These are phyloP conservation scores for Aspergillus awamori DNA, from an alignment of 2,329 filamentous ascomycete genomes.

Conservation along the genomic window DNA sequence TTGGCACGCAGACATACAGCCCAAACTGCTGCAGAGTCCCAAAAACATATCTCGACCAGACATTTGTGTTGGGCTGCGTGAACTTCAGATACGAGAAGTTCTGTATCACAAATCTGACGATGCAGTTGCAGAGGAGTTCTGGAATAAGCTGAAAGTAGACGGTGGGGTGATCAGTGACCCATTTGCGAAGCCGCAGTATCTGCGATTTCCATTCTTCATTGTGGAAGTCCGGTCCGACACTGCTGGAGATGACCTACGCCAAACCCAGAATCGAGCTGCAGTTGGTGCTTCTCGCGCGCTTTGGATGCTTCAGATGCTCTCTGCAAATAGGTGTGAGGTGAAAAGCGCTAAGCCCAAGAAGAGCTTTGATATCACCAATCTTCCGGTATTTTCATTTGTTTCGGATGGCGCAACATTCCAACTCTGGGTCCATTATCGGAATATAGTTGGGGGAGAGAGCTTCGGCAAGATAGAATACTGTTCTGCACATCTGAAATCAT, in stretches of 20 bases:
- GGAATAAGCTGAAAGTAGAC: neutral
- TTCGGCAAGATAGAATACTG: too few relatives aligned
- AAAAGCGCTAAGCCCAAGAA: neutral
- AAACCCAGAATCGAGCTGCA: conserved; percentile 9
- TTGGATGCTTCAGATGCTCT: neutral
- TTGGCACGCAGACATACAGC: too few relatives aligned
- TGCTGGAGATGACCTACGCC: neutral
- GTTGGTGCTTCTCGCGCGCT: neutral
- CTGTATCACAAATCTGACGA: too few relatives aligned
- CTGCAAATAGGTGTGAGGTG: neutral
- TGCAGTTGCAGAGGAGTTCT: too few relatives aligned
- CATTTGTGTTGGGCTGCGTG: too few relatives aligned
- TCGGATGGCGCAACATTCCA: conserved; percentile 1
- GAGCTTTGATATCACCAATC: neutral
- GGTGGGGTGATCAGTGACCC: conserved; percentile 9
- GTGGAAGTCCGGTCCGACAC: conserved; percentile 11
- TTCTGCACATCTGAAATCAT: too few relatives aligned
- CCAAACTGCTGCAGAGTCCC: too few relatives aligned
- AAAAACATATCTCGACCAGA: too few relatives aligned
- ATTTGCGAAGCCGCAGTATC: neutral
- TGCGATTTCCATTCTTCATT: conserved; percentile 15
- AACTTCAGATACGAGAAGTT: too few relatives aligned
- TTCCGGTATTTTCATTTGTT: neutral
- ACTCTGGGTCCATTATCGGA: conserved; percentile 5
- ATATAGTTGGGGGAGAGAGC: too few relatives aligned